Evolutionary conservation across 108 stramenopile genomes (phyloP).

Genomic region (Nitzschia palea): DNA sequence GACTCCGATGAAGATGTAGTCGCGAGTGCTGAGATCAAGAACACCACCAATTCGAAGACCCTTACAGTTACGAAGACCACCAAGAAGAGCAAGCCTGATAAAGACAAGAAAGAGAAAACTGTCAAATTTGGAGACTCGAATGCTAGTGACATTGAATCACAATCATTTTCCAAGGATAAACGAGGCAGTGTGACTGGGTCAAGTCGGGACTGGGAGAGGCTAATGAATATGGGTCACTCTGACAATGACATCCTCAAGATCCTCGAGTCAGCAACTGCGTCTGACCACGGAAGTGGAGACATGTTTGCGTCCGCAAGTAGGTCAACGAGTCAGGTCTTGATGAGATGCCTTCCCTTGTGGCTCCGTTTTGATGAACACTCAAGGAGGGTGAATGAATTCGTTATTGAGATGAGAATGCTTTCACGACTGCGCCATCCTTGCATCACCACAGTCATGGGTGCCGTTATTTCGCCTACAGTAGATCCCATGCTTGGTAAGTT

Average conservation of each 20-base stretch:
- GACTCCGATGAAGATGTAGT: neutral
- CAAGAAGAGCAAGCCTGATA: neutral
- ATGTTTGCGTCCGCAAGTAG: neutral
- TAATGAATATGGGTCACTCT: neutral
- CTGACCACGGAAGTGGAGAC: constrained; percentile 3
- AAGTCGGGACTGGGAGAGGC: neutral
- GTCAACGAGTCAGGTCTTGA: neutral
- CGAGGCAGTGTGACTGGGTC: neutral
- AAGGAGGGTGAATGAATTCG: constrained; percentile 32
- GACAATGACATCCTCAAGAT: constrained; percentile 10
- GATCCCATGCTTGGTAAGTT: constrained; percentile 44
- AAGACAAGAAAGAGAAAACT: neutral
- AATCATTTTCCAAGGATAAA: neutral
- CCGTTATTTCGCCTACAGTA: constrained; percentile 29
- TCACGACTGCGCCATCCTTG: constrained; percentile 61
- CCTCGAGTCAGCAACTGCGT: constrained; percentile 1
- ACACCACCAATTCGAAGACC: neutral
- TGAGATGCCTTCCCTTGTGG: neutral
- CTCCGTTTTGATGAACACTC: constrained; percentile 8
- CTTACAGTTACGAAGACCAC: too few species aligned
- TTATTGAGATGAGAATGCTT: constrained; percentile 54
- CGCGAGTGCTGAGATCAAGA: neutral
- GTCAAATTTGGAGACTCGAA: constrained; percentile 7
- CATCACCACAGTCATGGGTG: constrained; percentile 61
- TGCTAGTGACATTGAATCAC: constrained; percentile 3